A percentile compares a stretch with the other conserved stretches of the same genome.
Evolutionary conservation across 1,139 yeast species (phyloP).

Genomic region (Debaryomyces subglobosus): DNA sequence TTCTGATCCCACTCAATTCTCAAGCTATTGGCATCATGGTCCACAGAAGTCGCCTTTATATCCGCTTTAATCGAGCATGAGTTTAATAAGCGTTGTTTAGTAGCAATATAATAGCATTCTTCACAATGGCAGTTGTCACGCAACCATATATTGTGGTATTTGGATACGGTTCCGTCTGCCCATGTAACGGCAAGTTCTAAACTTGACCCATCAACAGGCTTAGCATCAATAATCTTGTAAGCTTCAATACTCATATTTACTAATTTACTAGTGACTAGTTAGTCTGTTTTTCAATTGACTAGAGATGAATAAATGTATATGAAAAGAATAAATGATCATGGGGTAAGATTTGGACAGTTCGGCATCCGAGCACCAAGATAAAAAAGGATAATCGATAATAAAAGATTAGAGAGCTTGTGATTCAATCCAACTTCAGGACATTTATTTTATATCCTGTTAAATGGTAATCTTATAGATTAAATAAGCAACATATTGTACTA

Average conservation of each 20-base stretch:
- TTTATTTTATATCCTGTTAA: background rate
- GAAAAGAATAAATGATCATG: background rate
- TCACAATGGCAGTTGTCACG: conserved; percentile 71
- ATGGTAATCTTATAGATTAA: background rate
- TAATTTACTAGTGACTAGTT: background rate
- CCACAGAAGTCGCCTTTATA: conserved; percentile 37
- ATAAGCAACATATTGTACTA: background rate
- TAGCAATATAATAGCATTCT: conserved; percentile 59
- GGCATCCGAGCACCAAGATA: background rate
- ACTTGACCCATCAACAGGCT: background rate
- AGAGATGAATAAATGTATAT: background rate
- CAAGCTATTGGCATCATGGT: conserved; percentile 21
- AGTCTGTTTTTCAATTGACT: background rate
- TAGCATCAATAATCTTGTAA: conserved; percentile 1
- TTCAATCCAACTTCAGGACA: background rate
- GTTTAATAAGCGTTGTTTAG: conserved; percentile 67
- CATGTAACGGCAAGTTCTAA: conserved; percentile 12
- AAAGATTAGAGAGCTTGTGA: background rate
- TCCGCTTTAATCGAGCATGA: conserved; percentile 57
- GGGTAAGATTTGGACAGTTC: background rate
- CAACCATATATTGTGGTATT: conserved; percentile 62
- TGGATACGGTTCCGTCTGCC: conserved; percentile 16
- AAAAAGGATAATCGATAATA: background rate
- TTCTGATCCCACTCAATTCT: conserved; percentile 51
- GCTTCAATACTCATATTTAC: background rate